These are phyloP conservation scores for Cucurbita ficifolia DNA, from an alignment of 306 rosid genomes.

Conservation along the genomic window DNA sequence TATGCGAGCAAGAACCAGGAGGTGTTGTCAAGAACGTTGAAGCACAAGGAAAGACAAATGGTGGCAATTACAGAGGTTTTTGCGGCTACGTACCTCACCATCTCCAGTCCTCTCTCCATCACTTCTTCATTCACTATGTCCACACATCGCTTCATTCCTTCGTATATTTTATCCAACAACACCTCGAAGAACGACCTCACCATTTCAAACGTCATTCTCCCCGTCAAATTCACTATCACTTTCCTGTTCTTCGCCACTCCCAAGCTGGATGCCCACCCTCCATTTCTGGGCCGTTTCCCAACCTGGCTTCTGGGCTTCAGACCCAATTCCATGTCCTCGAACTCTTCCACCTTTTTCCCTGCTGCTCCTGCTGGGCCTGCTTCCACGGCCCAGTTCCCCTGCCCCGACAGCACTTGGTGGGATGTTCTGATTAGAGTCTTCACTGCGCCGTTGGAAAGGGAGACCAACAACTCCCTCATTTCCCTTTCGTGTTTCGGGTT, in stretches of 20 bases:
- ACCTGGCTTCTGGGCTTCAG: slow-evolving; percentile 1
- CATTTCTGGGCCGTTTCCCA: slow-evolving; percentile 12
- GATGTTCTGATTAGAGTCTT: slow-evolving; percentile 63
- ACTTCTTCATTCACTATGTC: slow-evolving; percentile 33
- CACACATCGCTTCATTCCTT: slow-evolving; percentile 23
- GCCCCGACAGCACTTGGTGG: slow-evolving; percentile 46
- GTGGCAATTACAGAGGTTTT: slow-evolving; percentile 40
- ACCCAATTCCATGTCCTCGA: slow-evolving; percentile 7
- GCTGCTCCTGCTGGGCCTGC: slow-evolving; percentile 2
- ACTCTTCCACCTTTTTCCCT: background rate
- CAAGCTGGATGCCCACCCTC: slow-evolving; percentile 19
- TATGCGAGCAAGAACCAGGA: slow-evolving; percentile 36
- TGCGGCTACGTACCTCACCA: slow-evolving; percentile 38
- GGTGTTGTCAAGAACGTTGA: slow-evolving; percentile 38
- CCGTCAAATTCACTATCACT: slow-evolving; percentile 46
- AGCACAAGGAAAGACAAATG: slow-evolving; percentile 44
- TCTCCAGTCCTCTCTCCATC: slow-evolving; percentile 25
- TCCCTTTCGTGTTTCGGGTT: slow-evolving; percentile 48
- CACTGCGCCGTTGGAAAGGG: slow-evolving; percentile 54
- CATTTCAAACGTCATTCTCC: slow-evolving; percentile 63
- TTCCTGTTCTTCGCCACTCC: slow-evolving; percentile 20
- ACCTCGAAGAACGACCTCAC: slow-evolving; percentile 51
- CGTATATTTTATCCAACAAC: slow-evolving; percentile 32
- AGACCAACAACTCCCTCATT: slow-evolving; percentile 43
- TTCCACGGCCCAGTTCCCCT: slow-evolving; percentile 3